A percentile compares a stretch with the other conserved stretches of the same genome.
Conservation (phyloP, 441 rosid species). For the Pelargonium hybrid region DNA sequence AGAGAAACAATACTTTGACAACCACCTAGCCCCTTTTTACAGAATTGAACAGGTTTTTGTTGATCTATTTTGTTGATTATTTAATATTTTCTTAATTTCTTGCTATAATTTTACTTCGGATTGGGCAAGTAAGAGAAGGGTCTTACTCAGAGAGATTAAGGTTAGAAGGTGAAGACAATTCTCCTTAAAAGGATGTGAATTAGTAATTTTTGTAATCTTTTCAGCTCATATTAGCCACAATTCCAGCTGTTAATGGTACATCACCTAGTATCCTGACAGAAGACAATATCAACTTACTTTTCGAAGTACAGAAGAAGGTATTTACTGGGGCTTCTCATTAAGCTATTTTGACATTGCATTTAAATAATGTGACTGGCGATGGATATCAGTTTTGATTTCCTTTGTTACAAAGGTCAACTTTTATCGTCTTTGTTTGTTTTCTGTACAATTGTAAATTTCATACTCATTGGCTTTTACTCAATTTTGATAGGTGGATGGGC, state of each 20-base stretch:
- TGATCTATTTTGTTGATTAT: slow-evolving; percentile 6
- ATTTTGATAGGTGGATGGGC: slow-evolving; percentile 64
- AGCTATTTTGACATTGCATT: not conserved
- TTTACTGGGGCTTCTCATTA: not conserved
- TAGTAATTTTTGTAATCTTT: slow-evolving; percentile 25
- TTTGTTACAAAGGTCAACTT: not conserved
- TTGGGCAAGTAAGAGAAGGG: not conserved
- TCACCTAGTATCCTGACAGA: slow-evolving; percentile 74
- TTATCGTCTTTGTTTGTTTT: not conserved
- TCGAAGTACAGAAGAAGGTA: slow-evolving; percentile 94
- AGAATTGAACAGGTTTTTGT: slow-evolving; percentile 84
- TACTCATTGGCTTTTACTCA: slow-evolving; percentile 7
- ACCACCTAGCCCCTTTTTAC: slow-evolving; percentile 86
- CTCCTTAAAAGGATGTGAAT: not conserved
- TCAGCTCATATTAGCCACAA: slow-evolving; percentile 81
- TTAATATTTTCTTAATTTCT: slow-evolving; percentile 8
- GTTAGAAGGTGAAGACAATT: not conserved
- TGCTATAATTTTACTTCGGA: not conserved
- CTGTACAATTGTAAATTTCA: slow-evolving; percentile 5
- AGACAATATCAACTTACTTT: slow-evolving; percentile 73
- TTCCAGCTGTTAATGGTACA: slow-evolving; percentile 44
- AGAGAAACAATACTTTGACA: slow-evolving; percentile 84
- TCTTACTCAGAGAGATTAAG: not conserved
- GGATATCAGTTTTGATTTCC: not conserved
- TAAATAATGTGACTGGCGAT: not conserved